Conservation (phyloP, 192 early-diverging fungal species). For the Coemansia sp. region DNA sequence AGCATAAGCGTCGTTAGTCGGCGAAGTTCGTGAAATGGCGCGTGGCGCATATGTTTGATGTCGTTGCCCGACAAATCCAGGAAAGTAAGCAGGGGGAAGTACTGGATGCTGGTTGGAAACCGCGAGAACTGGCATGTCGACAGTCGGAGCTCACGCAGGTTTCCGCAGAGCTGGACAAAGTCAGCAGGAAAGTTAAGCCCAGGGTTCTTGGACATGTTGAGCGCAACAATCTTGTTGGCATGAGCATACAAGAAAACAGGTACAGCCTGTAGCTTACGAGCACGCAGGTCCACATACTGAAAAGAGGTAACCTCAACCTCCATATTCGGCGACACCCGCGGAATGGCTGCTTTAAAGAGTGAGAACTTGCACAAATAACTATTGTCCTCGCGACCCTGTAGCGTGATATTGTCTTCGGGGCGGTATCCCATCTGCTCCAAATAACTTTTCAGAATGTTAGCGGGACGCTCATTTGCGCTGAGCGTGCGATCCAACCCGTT, state of each 20-base stretch:
- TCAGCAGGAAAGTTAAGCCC: constrained; percentile 79
- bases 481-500: constrained; percentile 70
- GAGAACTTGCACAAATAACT: constrained; percentile 81
- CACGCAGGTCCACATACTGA: constrained; percentile 69
- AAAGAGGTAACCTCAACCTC: constrained; percentile 55
- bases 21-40: constrained; percentile 62
- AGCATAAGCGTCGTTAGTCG: constrained; percentile 64
- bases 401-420: constrained; percentile 71
- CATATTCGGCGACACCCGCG: constrained; percentile 55
- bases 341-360: constrained; percentile 60
- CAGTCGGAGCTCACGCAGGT: constrained; percentile 66
- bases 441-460: constrained; percentile 68
- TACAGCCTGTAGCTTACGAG: constrained; percentile 72
- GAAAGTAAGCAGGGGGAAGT: constrained; percentile 63
- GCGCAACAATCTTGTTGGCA: constrained; percentile 67
- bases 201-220: constrained; percentile 83
- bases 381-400: constrained; percentile 81
- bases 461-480: constrained; percentile 66
- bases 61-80: constrained; percentile 80
- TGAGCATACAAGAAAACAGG: constrained; percentile 74
- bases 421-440: constrained; percentile 81
- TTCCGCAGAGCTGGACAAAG: constrained; percentile 73
- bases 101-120: constrained; percentile 67
- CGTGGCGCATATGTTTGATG: constrained; percentile 63
- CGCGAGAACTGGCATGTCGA: constrained; percentile 66